Conservation (phyloP, 768 basidiomycete genomes). For the Lactifluus rugatus region DNA sequence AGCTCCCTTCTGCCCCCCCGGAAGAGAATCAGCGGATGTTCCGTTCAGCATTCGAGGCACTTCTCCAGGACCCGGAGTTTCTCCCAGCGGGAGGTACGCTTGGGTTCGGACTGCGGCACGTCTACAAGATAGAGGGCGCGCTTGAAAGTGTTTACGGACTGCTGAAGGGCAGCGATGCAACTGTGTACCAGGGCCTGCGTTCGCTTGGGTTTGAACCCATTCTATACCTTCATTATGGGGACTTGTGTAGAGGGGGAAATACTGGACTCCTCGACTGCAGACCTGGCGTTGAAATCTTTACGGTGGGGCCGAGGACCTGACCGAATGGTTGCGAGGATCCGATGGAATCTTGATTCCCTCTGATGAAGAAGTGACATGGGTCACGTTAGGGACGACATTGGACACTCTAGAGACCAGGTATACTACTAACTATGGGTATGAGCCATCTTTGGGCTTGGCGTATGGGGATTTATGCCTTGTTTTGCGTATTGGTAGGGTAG, state of each 20-base stretch:
- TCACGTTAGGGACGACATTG: not conserved
- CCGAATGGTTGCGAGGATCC: not conserved
- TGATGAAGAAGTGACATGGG: not conserved
- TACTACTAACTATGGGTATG: not conserved
- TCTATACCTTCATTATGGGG: not conserved
- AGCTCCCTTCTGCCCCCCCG: not conserved
- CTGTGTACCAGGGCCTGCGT: not conserved
- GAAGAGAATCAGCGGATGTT: too few relatives aligned
- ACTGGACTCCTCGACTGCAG: not conserved
- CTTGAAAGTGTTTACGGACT: not conserved
- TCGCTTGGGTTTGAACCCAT: not conserved
- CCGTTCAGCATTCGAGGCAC: not conserved
- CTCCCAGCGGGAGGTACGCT: not conserved
- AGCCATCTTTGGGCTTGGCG: not conserved
- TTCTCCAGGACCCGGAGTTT: constrained; percentile 1
- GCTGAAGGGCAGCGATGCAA: constrained; percentile 4
- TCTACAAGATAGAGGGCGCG: not conserved
- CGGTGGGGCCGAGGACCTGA: not conserved
- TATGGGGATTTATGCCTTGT: constrained; percentile 6
- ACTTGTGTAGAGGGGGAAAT: too few relatives aligned
- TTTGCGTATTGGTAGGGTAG: not conserved
- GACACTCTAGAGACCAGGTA: not conserved
- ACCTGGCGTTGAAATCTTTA: too few relatives aligned
- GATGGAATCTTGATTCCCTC: not conserved
- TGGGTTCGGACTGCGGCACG: too few relatives aligned